These are phyloP conservation scores for Irpex rosettiformis DNA, from an alignment of 1,284 basidiomycete genomes.

Conservation along the genomic window DNA sequence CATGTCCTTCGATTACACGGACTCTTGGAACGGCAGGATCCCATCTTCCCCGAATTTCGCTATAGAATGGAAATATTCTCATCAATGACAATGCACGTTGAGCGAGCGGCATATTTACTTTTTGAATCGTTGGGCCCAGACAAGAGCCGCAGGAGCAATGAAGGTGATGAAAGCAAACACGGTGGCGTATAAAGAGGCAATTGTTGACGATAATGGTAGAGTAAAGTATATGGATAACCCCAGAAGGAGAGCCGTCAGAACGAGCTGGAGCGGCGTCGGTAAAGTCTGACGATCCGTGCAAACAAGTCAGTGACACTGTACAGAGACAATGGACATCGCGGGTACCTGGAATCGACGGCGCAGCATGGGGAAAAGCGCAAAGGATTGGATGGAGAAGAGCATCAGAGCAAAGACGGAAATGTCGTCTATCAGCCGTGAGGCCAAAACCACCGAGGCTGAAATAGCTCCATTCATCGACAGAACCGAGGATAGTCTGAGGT, in stretches of 20 bases:
- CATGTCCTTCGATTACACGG: neutral
- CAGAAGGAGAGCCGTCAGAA: slow-evolving; percentile 49
- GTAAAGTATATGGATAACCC: slow-evolving; percentile 48
- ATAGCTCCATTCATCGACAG: slow-evolving; percentile 95
- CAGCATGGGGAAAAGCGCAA: slow-evolving; percentile 83
- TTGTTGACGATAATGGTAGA: slow-evolving; percentile 47
- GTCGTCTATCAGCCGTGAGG: slow-evolving; percentile 84
- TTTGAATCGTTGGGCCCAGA: slow-evolving; percentile 83
- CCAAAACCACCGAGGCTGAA: slow-evolving; percentile 91
- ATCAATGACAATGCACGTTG: neutral
- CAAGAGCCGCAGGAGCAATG: slow-evolving; percentile 64
- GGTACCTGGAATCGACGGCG: slow-evolving; percentile 75
- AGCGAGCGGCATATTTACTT: slow-evolving; percentile 45
- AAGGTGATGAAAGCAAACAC: slow-evolving; percentile 61
- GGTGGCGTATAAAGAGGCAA: slow-evolving; percentile 47
- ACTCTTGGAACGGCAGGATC: slow-evolving; percentile 51
- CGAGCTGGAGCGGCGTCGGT: slow-evolving; percentile 37
- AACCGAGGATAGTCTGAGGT: slow-evolving; percentile 76
- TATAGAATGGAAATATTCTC: slow-evolving; percentile 11
- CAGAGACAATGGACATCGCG: slow-evolving; percentile 2
- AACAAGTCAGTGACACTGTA: neutral
- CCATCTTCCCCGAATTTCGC: slow-evolving; percentile 59
- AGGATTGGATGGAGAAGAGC: slow-evolving; percentile 81
- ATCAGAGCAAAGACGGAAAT: slow-evolving; percentile 89
- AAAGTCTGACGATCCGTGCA: slow-evolving; percentile 15